Evolutionary conservation across 2,329 filamentous ascomycete genomes (phyloP), one percentile per base, ranked within the genome.

Genomic region (Fusarium subtropicale): DNA sequence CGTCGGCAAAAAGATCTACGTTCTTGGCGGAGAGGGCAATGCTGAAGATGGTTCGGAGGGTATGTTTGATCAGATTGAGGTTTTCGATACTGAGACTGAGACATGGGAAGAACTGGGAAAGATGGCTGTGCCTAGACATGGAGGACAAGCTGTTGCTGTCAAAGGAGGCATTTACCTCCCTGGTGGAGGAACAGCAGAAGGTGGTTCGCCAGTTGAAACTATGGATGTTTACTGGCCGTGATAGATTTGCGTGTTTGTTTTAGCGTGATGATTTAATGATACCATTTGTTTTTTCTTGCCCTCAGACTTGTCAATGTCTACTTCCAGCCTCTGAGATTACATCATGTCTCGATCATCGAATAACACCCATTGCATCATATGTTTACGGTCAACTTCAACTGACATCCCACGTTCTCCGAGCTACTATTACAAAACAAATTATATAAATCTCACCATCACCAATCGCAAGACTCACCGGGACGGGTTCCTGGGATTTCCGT

Each of bases 21-120:
- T 76, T 1, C 75, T 82, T 54, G 80, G 80, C 2, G 81, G 80
- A 7, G 79, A 82, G 46, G 80, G 78, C 0, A 79, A 81, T 52
- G 24, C 48, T 1, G 62, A 51, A 0, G 5, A 16, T 30, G 63
- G 56, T 2, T 48, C 62, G 0, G 45, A 62, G 1, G 77, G 75
- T 0, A 68, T 79, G 0, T 80, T 77, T 52, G 61, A 71, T 10
- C 60, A 80, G 22, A 72, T 73, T 11, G 74, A 80, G 41, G 69
- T 45, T 1, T 81, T 76, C 51, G 73, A 81, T 46, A 64, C 69
- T 0, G 20, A 22, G 20, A 71, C 60, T 2, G 65, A 79, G n/a
- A 64, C 30, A 3, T 80, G 79, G 79, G 51, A 51, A 10, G 48
- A 52, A 20, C 51, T 76, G 15, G 48, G 56, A 2, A 54, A 74